Base-by-base conservation (phyloP, 2,329 filamentous ascomycete species). In the Plenodomus lindquistii region DNA sequence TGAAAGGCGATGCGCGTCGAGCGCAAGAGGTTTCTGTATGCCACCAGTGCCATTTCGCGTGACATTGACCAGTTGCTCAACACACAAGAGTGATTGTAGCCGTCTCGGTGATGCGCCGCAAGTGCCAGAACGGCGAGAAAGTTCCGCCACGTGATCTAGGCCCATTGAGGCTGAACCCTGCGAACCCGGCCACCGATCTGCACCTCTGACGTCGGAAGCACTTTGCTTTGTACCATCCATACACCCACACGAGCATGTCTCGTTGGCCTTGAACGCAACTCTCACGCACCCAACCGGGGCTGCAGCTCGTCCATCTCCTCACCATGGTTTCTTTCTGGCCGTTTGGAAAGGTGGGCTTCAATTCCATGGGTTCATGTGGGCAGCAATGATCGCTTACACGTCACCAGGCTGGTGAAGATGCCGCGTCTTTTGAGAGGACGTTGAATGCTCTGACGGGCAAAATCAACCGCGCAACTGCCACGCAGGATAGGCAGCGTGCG, bases 391-490 rank as follows among this genome's bases (percentile, higher is more conserved):
- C n/a, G n/a, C 55, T 65, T 35, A 61, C 59, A 37, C 42, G 38
- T 13, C 46, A 42, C 37, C 48, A 96, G 91, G 83, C 84, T 74
- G 83, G 89, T 66, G 83, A 87, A 70, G 96, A 92, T 58, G 88
- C 94, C 20, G 92, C 91, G 42, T 89, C 87, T 3, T 99, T 97
- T 69, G 94, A 99, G 76, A 97, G 92, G 79, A 85, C 87, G 2
- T 85, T 99, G 22, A 89, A 91, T 9, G 81, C 84, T 19, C 83
- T 99, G 38, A 89, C 92, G 10, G 78, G 79, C 43, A 96, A 94
- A 75, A 97, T 99, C 71, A 80, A 86, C 35, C 82, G 85, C 55
- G 85, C 87, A 2, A 88, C 88, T 62, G 77, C 86, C 36, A 84
- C 81, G 42, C 86, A 97, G 58, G 91, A 96, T 65, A 79, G 78